Evolutionary conservation across 2,329 filamentous ascomycete genomes (phyloP).

Genomic region (Fragosphaeria purpurea): DNA sequence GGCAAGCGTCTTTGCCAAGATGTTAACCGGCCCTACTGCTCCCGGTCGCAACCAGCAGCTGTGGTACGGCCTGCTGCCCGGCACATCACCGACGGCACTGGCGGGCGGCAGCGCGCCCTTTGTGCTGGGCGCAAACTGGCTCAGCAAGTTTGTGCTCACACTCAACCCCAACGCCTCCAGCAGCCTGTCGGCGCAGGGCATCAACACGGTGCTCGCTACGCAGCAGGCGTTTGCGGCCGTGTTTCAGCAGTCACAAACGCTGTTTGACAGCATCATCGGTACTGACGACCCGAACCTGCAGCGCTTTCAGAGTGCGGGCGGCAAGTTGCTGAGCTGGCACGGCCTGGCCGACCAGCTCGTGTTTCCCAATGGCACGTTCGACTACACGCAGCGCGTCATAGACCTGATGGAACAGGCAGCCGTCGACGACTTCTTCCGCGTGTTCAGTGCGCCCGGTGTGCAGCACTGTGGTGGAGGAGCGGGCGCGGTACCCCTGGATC

Average conservation of each 20-base stretch:
- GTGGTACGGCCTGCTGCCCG: conserved; percentile 12
- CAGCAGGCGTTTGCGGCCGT: neutral
- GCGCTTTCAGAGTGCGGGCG: conserved; percentile 31
- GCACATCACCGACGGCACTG: conserved; percentile 4
- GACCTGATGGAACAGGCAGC: conserved; percentile 8
- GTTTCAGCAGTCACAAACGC: conserved; percentile 8
- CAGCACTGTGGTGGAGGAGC: conserved; percentile 21
- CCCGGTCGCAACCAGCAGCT: conserved; percentile 3
- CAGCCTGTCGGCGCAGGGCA: neutral
- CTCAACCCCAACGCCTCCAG: neutral
- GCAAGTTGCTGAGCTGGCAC: conserved; percentile 43
- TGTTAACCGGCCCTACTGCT: conserved; percentile 9
- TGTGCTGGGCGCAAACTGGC: neutral
- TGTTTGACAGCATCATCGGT: conserved; percentile 10
- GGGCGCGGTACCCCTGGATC: conserved; percentile 15
- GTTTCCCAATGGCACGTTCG: conserved; percentile 14
- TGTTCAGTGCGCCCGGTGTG: conserved; percentile 22
- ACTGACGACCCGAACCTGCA: conserved; percentile 31
- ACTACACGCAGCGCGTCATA: conserved; percentile 18
- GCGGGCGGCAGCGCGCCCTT: neutral
- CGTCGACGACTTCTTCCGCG: conserved; percentile 20
- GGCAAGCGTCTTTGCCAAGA: conserved; percentile 9
- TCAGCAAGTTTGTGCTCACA: conserved; percentile 1
- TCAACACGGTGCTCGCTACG: neutral
- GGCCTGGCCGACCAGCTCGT: conserved; percentile 21